Conservation (phyloP, 768 basidiomycete species). For the Lactarius pseudohatsudake region DNA sequence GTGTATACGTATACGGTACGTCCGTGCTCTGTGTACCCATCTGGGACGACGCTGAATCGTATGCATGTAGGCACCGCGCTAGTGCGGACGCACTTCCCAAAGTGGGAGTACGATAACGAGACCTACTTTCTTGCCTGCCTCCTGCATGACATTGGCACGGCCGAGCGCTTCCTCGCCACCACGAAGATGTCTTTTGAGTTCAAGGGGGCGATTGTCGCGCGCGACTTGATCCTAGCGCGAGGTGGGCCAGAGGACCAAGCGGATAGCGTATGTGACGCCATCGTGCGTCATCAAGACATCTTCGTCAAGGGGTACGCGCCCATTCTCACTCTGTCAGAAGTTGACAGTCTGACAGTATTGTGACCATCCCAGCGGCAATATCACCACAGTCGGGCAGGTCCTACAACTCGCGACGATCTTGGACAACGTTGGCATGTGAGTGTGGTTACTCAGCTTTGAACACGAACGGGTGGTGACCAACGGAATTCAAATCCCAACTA, state of each 20-base stretch:
- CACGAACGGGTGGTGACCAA: not conserved
- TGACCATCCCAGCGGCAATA: conserved; percentile 43
- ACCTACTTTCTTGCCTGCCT: conserved; percentile 53
- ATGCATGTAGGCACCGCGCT: conserved; percentile 45
- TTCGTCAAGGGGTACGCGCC: conserved; percentile 45
- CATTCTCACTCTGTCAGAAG: not conserved
- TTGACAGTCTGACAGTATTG: conserved; percentile 3
- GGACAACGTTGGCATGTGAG: conserved; percentile 48
- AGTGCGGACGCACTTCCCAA: conserved; percentile 46
- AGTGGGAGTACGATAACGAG: conserved; percentile 49
- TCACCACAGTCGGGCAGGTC: conserved; percentile 51
- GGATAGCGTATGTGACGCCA: conserved; percentile 52
- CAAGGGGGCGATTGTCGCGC: conserved; percentile 53
- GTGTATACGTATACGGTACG: conserved; percentile 52
- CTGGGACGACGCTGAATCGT: not conserved
- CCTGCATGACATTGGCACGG: conserved; percentile 54
- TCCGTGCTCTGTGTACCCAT: not conserved
- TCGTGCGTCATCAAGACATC: conserved; percentile 48
- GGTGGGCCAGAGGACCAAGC: conserved; percentile 51
- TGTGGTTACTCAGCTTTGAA: not conserved
- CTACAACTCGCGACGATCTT: conserved; percentile 51
- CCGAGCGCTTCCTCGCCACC: conserved; percentile 46
- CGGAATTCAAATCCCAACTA: not conserved
- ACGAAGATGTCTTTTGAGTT: conserved; percentile 60
- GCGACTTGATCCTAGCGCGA: conserved; percentile 45